Base-by-base conservation (phyloP, 2,329 filamentous ascomycete genomes). In the Cladosporium oxysporum region DNA sequence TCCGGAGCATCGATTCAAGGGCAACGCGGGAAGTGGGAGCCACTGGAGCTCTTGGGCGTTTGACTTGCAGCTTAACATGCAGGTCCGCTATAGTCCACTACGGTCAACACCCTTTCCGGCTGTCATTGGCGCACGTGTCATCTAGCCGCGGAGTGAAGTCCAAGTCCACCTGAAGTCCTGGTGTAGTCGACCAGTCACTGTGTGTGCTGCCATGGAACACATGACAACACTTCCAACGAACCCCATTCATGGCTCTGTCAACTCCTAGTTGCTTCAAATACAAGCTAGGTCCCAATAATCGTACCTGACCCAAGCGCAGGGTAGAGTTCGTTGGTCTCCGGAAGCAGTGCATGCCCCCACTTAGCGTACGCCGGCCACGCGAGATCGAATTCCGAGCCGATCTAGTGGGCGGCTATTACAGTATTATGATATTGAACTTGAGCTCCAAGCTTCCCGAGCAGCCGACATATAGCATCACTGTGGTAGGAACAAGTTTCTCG, bases 11-110 rank as follows among this genome's bases (percentile, higher is more conserved):
- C 55, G 55, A 58, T 41, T 58, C 55, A 58, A 58, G 55, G 28
- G 31, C 41, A 33, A 26, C 52, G 28, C 52, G 52, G 52, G 28
- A 55, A 55, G 52, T 47, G 41, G 41, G 41, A 47, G 41, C 37
- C 16, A 14, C 18, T 12, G 3, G 41, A 41, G 49, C 49, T 28
- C 49, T 16, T 23, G 33, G 33, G 33, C 21, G 55, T 58, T 35
- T 41, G 52, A 55, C 52, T 23, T 58, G 55, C 55, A 35, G 55
- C 55, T 58, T 58, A 23, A 58, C 55, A 58, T 58, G 55, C 55
- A 58, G 55, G 31, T 58, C 55, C 31, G n/a, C 55, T 41, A 58
- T 58, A 58, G 33, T 26, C 21, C 55, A 26, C 23, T 26, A 26
- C 23, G 23, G 23, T 26, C 23, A n/a, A n/a, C 33, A 10, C 23